Conservation (phyloP, 345 rosid species). For the Citrus glauca region DNA sequence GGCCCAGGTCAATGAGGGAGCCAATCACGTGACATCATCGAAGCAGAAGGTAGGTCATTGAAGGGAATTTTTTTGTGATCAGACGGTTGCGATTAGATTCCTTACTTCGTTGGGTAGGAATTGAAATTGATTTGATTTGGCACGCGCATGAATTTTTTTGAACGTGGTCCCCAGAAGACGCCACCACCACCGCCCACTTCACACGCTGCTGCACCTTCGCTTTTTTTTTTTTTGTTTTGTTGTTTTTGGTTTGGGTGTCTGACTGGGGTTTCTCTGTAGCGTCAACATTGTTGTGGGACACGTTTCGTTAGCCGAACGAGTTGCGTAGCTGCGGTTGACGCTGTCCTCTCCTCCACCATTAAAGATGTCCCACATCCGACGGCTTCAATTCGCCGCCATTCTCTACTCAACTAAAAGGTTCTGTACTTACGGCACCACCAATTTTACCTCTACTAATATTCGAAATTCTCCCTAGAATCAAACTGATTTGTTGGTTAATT, state of each 20-base stretch:
- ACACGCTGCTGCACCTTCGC: background rate
- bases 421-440: no score
- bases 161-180: slow-evolving; percentile 14
- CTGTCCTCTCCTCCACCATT: background rate
- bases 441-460: no score
- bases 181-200: slow-evolving; percentile 24
- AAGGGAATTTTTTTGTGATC: slow-evolving; percentile 5
- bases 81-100: slow-evolving; percentile 31
- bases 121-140: slow-evolving; percentile 12
- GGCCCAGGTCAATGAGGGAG: slow-evolving; percentile 31
- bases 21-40: slow-evolving; percentile 26
- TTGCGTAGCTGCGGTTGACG: background rate
- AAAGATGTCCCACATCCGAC: slow-evolving; percentile 20
- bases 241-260: no score
- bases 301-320: background rate
- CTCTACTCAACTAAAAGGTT: background rate
- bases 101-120: slow-evolving; percentile 21
- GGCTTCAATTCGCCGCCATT: slow-evolving; percentile 28
- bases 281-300: background rate
- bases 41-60: background rate
- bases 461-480: no score
- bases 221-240: background rate
- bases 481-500: no score
- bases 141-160: slow-evolving; percentile 21
- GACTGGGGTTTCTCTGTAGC: background rate